These are phyloP conservation scores for Chrysoporthe cubensis DNA, from an alignment of 2,329 filamentous ascomycete species.

Conservation along the genomic window DNA sequence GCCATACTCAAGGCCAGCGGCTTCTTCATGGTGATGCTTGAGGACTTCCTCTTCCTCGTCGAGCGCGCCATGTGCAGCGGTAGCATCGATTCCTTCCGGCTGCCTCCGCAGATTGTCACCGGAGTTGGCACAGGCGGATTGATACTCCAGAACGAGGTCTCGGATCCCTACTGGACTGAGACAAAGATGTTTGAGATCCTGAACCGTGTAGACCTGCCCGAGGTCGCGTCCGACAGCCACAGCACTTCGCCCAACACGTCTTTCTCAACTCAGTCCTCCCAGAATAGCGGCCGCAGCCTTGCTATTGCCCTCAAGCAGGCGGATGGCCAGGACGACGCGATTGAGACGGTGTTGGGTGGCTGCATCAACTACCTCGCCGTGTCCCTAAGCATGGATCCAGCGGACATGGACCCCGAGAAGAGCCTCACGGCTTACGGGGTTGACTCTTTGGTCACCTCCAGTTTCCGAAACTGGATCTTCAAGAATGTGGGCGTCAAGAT, in stretches of 20 bases:
- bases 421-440: slow-evolving; percentile 48
- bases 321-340: slow-evolving; percentile 45
- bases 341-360: slow-evolving; percentile 48
- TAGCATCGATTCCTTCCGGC: slow-evolving; percentile 32
- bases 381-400: slow-evolving; percentile 52
- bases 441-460: slow-evolving; percentile 54
- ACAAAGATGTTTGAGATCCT: slow-evolving; percentile 54
- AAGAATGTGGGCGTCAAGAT: slow-evolving; percentile 50
- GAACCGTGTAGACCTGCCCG: slow-evolving; percentile 49
- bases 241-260: slow-evolving; percentile 14
- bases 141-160: slow-evolving; percentile 53
- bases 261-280: slow-evolving; percentile 13
- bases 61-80: slow-evolving; percentile 50
- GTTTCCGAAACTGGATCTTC: slow-evolving; percentile 55
- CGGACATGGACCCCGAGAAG: slow-evolving; percentile 52
- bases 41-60: slow-evolving; percentile 53
- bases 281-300: slow-evolving; percentile 33
- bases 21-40: slow-evolving; percentile 57
- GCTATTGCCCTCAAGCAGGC: slow-evolving; percentile 46
- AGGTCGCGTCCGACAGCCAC: neutral
- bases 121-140: slow-evolving; percentile 60
- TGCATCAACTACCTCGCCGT: slow-evolving; percentile 52
- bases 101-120: slow-evolving; percentile 54
- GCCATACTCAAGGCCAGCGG: slow-evolving; percentile 54
- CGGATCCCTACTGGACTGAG: slow-evolving; percentile 58